Evolutionary conservation across 1,139 yeast species (phyloP), one percentile per base, ranked within the genome.

Genomic region (Scheffersomyces insectosa): DNA sequence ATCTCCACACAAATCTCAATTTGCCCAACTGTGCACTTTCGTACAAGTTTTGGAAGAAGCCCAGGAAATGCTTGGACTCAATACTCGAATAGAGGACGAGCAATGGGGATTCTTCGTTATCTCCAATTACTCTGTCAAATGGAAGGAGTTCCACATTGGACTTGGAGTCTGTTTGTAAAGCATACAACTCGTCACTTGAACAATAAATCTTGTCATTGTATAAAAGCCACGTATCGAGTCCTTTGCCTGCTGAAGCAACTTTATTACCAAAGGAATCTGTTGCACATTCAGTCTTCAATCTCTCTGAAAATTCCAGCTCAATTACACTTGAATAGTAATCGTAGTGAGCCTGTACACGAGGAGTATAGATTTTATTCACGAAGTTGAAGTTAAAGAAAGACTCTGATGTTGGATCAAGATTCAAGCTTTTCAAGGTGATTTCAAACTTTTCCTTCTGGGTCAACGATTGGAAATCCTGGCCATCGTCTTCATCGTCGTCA

Each of bases 1-100:
- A 85, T 51, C 97, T 75, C 85, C 96, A 80, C 3, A 84, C 77
- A 59, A 88, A 85, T 44, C 88, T 74, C 28, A 90, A 61, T 54
- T 88, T 87, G 0, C 88, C 95, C 1, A 68, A 61, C 7, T 66
- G 57, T 0, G 96, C 86, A 44, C 85, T 81, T 37, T 78, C 77
- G 47, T 72, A 75, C 44, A 93, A 65, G 44, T 80, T 77, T 20
- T 70, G 62, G 51, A 88, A 83, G 68, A 87, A 84, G 3, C 65
- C 66, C 10, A 68, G 66, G 55, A 89, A 86, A 4, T 68, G 63
- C 1, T 59, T 62, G 12, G 80, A 72, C 3, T 63, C 51, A 4
- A 80, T 68, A 49, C 79, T 81, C 6, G 82, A 83, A 70, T 86
- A 87, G 11, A 74, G 55, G 1, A 66, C 48, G 43, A 71, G 54